Conservation (phyloP, 805 yeast species). For the Suhomyces pyralidae region DNA sequence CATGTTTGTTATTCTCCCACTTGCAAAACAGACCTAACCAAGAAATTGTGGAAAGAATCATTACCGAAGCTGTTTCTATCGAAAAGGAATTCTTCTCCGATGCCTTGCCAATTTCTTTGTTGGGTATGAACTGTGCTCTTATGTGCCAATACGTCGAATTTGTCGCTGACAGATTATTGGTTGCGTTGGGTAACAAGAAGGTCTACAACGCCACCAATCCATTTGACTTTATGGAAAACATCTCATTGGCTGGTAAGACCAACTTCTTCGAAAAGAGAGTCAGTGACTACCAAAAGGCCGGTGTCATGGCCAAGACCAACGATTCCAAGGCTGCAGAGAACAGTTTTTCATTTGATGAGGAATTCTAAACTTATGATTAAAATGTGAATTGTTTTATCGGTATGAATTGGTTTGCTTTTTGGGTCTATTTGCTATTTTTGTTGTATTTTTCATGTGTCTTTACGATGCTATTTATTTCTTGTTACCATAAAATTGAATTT, state of each 20-base stretch:
- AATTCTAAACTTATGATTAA: slow-evolving; percentile 51
- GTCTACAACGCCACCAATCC: slow-evolving; percentile 87
- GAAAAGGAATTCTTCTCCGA: slow-evolving; percentile 94
- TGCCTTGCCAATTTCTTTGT: slow-evolving; percentile 87
- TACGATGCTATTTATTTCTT: slow-evolving; percentile 2
- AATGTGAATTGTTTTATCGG: slow-evolving; percentile 1
- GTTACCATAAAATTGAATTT: slow-evolving; percentile 3
- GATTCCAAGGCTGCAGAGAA: slow-evolving; percentile 47
- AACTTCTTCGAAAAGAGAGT: slow-evolving; percentile 99
- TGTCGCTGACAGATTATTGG: slow-evolving; percentile 91
- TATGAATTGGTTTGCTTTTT: neutral
- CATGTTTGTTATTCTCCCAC: slow-evolving; percentile 91
- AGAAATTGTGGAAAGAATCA: slow-evolving; percentile 75
- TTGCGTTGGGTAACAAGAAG: slow-evolving; percentile 89
- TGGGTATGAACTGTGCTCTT: slow-evolving; percentile 91
- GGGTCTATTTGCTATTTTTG: neutral
- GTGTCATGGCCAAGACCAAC: slow-evolving; percentile 84
- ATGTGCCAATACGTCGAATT: slow-evolving; percentile 99
- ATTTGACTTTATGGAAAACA: slow-evolving; percentile 98
- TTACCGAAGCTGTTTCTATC: slow-evolving; percentile 91
- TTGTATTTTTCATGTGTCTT: neutral
- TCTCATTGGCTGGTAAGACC: slow-evolving; percentile 97
- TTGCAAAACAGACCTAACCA: slow-evolving; percentile 83
- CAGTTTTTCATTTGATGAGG: slow-evolving; percentile 87
- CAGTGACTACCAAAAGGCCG: slow-evolving; percentile 98